Evolutionary conservation across 2,329 filamentous ascomycete species (phyloP).

Genomic region (Beauveria sp.): DNA sequence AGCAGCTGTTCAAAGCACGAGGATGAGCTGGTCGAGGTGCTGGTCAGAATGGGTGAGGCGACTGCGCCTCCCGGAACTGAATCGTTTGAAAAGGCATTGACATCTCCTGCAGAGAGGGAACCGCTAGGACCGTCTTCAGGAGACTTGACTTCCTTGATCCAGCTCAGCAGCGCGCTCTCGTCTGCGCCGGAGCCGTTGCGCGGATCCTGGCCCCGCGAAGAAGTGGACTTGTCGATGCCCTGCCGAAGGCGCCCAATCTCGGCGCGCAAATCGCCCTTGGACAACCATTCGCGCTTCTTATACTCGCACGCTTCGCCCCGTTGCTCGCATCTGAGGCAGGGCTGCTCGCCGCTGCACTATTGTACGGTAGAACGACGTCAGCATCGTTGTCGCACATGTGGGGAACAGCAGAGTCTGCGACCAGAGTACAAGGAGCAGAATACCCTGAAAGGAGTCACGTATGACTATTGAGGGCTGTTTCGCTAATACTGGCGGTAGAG

Average conservation of each 20-base stretch:
- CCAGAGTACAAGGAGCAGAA: neutral
- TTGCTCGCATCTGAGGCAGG: slow-evolving; percentile 7
- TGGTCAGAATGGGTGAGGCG: neutral
- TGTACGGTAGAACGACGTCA: neutral
- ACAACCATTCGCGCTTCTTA: slow-evolving; percentile 4
- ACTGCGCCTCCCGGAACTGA: neutral
- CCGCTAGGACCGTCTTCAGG: neutral
- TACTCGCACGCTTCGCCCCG: slow-evolving; percentile 10
- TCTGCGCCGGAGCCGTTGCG: neutral
- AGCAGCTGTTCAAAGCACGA: slow-evolving; percentile 6
- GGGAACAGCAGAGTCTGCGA: neutral
- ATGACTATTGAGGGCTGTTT: neutral
- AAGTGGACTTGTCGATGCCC: neutral
- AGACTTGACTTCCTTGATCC: neutral
- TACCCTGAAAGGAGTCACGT: no score
- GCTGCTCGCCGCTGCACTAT: slow-evolving; percentile 11
- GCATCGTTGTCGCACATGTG: neutral
- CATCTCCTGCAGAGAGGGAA: neutral
- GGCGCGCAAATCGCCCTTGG: slow-evolving; percentile 16
- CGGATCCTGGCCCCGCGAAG: neutral
- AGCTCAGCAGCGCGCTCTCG: neutral
- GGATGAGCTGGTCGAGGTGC: neutral
- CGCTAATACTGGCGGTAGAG: neutral
- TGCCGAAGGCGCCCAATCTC: slow-evolving; percentile 18
- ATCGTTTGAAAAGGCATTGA: neutral